These are phyloP conservation scores for Clarireedia homoeocarpa DNA, from an alignment of 2,329 filamentous ascomycete genomes.

Conservation along the genomic window DNA sequence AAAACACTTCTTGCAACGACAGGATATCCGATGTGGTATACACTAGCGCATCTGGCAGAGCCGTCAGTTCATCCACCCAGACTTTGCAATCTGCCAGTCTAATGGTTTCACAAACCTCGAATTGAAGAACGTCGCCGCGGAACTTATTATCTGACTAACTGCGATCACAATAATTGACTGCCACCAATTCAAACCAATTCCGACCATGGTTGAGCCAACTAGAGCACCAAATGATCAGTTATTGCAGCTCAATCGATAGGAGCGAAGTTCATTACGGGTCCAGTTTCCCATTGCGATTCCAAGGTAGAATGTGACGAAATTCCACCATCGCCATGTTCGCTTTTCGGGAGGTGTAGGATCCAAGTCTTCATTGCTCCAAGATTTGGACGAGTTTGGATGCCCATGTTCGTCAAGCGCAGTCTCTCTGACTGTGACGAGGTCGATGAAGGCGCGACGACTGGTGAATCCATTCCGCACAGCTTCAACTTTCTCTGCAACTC, in stretches of 20 bases:
- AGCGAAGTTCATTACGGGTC: constrained; percentile 20
- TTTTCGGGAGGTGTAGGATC: constrained; percentile 20
- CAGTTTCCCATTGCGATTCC: constrained; percentile 37
- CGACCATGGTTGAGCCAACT: constrained; percentile 33
- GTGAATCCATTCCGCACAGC: constrained; percentile 19
- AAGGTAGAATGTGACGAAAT: constrained; percentile 34
- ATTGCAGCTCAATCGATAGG: not conserved
- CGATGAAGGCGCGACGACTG: constrained; percentile 15
- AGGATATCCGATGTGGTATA: constrained; percentile 38
- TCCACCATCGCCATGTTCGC: constrained; percentile 30
- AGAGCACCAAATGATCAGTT: not conserved
- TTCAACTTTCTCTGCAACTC: constrained; percentile 11
- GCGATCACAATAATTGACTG: constrained; percentile 38
- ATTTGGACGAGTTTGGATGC: constrained; percentile 11
- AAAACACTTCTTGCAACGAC: constrained; percentile 32
- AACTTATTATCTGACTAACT: constrained; percentile 34
- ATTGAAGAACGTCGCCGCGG: constrained; percentile 38
- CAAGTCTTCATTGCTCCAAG: constrained; percentile 28
- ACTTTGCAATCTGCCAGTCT: not conserved
- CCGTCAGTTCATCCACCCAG: not conserved
- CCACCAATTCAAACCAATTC: constrained; percentile 39
- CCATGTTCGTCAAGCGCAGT: constrained; percentile 22
- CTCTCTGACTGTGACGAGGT: constrained; percentile 18
- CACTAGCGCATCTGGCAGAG: constrained; percentile 25
- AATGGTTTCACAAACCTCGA: constrained; percentile 24